These are phyloP conservation scores for Colletotrichum musicola DNA, from an alignment of 2,329 filamentous ascomycete species.

Conservation along the genomic window DNA sequence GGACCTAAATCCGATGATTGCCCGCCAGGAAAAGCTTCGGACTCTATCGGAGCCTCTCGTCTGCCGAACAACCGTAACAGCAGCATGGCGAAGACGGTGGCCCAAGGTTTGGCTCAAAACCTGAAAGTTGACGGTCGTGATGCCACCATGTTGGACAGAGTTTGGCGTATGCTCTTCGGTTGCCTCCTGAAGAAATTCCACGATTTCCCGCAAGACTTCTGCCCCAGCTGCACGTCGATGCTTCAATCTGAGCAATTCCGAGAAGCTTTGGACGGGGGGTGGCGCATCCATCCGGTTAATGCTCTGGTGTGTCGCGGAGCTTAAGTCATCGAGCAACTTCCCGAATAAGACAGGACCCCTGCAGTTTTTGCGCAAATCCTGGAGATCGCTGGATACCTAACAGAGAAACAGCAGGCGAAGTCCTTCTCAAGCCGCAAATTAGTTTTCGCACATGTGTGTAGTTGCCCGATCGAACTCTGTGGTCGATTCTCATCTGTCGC, in stretches of 20 bases:
- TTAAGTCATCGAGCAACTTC: slow-evolving; percentile 32
- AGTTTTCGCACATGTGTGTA: slow-evolving; percentile 1
- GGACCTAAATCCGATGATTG: slow-evolving; percentile 15
- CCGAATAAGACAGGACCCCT: slow-evolving; percentile 8
- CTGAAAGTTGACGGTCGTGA: slow-evolving; percentile 22
- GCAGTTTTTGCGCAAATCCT: slow-evolving; percentile 14
- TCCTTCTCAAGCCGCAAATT: neutral
- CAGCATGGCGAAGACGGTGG: neutral
- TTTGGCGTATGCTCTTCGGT: slow-evolving; percentile 14
- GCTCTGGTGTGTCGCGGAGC: slow-evolving; percentile 22
- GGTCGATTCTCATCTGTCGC: neutral
- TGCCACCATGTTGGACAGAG: slow-evolving; percentile 14
- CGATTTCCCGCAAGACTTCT: neutral
- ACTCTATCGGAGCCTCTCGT: neutral
- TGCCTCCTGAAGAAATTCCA: slow-evolving; percentile 10
- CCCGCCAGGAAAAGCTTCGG: slow-evolving; percentile 12
- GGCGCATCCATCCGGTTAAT: slow-evolving; percentile 12
- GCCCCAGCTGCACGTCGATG: neutral
- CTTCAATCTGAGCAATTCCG: neutral
- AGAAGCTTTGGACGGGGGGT: slow-evolving; percentile 22
- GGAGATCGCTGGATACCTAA: slow-evolving; percentile 27
- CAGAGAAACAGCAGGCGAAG: slow-evolving; percentile 25
- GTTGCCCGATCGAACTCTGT: neutral
- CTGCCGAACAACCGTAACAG: slow-evolving; percentile 1
- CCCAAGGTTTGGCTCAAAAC: slow-evolving; percentile 28